Base-by-base conservation (phyloP, 371 early-diverging fungal genomes). In the Mortierella sp. region DNA sequence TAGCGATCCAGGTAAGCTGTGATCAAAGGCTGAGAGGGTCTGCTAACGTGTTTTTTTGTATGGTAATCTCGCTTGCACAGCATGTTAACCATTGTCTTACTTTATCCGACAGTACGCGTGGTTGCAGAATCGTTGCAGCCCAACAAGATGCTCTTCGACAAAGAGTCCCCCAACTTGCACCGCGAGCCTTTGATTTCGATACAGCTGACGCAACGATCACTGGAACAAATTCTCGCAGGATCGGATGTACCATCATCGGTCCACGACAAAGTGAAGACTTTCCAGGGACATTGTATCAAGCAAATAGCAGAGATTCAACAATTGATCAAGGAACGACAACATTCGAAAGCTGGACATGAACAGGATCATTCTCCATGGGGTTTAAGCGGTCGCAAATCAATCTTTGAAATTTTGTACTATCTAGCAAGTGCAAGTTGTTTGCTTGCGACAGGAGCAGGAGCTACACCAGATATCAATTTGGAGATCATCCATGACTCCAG, bases 141-240 rank as follows among this genome's bases (percentile, higher is more conserved):
- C 1, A 81, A 67, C 65, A 67, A 78, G 49, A 67, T 60, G 44
- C 57, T 83, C 25, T 83, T 83, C 50, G 82, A 80, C 46, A 82
- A 83, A 41, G 84, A 83, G 58, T 71, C 79, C 3, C 84, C 84
- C 6, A 83, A 83, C 58, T 53, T 83, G 22, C 81, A 83, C 31
- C 77, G 82, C 8, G 84, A 83, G 50, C 80, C 82, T 53, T 65
- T 80, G 52, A 69, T 82, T 40, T 82, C 82, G n/a, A 72, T 77
- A 66, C 83, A 83, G 57, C 51, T 83, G 49, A 80, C 79, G 1
- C 79, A 69, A 27, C 78, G 68, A 37, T 72, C 84, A 17, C 59
- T 83, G n/a, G 68, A 53, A n/a, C 47, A 17, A 12, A 61, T 76
- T 24, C 31, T 65, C 13, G n/a, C 58, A 3, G 43, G 37, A n/a